Evolutionary conservation across 768 basidiomycete genomes (phyloP), one percentile per base, ranked within the genome.

Genomic region (Lentinula sp.): DNA sequence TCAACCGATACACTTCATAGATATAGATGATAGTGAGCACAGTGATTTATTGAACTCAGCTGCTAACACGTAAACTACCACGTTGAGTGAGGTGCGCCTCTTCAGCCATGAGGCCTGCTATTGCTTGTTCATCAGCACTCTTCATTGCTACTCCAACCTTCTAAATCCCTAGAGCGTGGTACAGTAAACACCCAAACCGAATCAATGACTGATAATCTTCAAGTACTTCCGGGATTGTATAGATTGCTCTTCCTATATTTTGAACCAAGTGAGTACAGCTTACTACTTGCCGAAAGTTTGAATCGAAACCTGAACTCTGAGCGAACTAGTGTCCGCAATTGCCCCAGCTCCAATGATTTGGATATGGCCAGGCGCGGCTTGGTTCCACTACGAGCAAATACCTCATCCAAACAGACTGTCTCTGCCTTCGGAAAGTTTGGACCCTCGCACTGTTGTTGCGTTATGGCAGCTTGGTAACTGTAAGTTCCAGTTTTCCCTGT

Each of bases 391-490:
- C 60, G 74, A 83, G 65, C 77, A 87, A 50, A 77, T 85, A 50
- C 84, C 85, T 4, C 67, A 68, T 9, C 65, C 66, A 11, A 61
- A 69, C 0, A 63, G 67, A 16, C 5, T 13, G 5, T 56, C 32
- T 35, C 49, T 63, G 0, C 64, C 70, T 45, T 59, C 67, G 2
- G 65, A 49, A n/a, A 46, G 66, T 3, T 63, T 81, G 52, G 83
- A 85, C 58, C 68, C 73, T 40, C 72, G 83, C 21, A 77, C 81
- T 1, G 71, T 67, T 5, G 84, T 86, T 76, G 83, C 79, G 3
- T 77, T 86, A 56, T 81, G 79, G 78, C 86, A 88, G 65, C 75
- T 87, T 1, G 80, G 77, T 32, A 85, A 83, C 61, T 84, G 87
- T 85, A 62, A n/a, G 77, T 39, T 8, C 28, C 28, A 28, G 28